Conservation (phyloP, 148 eudicot genomes). For the Vaccinium darrowii region DNA sequence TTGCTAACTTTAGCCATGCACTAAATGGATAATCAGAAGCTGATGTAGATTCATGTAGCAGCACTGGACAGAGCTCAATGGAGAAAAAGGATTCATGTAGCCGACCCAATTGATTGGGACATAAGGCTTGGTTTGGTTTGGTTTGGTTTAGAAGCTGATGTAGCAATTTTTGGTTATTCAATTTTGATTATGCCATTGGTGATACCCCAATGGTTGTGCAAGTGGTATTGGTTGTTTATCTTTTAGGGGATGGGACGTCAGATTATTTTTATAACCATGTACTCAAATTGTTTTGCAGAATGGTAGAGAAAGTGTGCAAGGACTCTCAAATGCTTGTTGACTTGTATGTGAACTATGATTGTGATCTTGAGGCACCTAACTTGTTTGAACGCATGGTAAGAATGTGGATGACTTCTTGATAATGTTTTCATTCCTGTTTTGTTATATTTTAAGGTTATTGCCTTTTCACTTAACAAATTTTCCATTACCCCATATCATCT, state of each 20-base stretch:
- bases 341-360: conserved; percentile 91
- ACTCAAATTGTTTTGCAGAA: conserved; percentile 48
- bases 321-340: conserved; percentile 98
- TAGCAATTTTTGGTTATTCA: no score
- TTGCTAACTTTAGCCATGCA: no score
- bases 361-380: conserved; percentile 93
- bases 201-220: not conserved
- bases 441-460: not conserved
- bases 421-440: not conserved
- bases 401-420: not conserved
- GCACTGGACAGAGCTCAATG: no score
- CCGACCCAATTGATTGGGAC: no score
- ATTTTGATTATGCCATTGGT: no score
- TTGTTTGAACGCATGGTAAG: conserved; percentile 90
- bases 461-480: not conserved
- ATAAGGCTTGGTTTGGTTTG: no score
- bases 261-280: conserved; percentile 9
- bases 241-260: not conserved
- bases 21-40: no score
- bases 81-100: no score
- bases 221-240: conserved; percentile 1
- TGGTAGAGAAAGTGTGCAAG: conserved; percentile 95
- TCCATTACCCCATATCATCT: conserved; percentile 20
- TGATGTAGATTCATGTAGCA: no score
- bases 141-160: no score